Evolutionary conservation across 345 rosid genomes (phyloP).

Genomic region (Chamaenerion angustifolium): DNA sequence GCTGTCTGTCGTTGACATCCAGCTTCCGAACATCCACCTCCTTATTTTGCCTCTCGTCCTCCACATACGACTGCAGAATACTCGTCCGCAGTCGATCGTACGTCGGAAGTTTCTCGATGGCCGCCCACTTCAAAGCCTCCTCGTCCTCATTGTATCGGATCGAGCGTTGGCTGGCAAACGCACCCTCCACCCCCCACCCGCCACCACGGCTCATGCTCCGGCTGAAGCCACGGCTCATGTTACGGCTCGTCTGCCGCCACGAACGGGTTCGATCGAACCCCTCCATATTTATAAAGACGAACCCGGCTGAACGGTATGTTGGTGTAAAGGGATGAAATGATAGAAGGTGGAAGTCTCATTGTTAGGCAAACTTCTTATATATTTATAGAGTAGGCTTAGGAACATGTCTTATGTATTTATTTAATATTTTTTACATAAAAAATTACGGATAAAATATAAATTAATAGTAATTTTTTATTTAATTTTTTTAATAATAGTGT

Average conservation of each 20-base stretch:
- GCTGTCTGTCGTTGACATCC: slow-evolving; percentile 48
- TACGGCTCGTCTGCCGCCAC: slow-evolving; percentile 16
- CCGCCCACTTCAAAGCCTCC: slow-evolving; percentile 96
- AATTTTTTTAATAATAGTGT: too few species aligned
- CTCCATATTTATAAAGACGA: slow-evolving; percentile 13
- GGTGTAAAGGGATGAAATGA: not conserved
- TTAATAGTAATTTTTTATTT: too few species aligned
- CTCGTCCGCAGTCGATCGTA: slow-evolving; percentile 70
- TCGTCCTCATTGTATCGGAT: slow-evolving; percentile 55
- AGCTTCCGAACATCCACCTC: slow-evolving; percentile 76
- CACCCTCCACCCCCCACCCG: slow-evolving; percentile 53
- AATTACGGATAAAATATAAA: too few species aligned
- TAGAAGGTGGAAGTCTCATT: not conserved
- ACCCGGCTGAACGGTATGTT: too few species aligned
- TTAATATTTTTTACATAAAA: too few species aligned
- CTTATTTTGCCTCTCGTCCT: slow-evolving; percentile 19
- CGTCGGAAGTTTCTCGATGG: slow-evolving; percentile 80
- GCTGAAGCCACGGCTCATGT: slow-evolving; percentile 29
- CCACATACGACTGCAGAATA: slow-evolving; percentile 39
- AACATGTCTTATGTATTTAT: too few species aligned
- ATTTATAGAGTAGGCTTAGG: not conserved
- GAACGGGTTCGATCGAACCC: slow-evolving; percentile 16
- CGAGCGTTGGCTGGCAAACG: slow-evolving; percentile 36
- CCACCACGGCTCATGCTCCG: slow-evolving; percentile 53
- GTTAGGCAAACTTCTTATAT: not conserved